A percentile compares a stretch with the other conserved stretches of the same genome.
Conservation (phyloP, 306 rosid species). For the Castanea crenata region DNA sequence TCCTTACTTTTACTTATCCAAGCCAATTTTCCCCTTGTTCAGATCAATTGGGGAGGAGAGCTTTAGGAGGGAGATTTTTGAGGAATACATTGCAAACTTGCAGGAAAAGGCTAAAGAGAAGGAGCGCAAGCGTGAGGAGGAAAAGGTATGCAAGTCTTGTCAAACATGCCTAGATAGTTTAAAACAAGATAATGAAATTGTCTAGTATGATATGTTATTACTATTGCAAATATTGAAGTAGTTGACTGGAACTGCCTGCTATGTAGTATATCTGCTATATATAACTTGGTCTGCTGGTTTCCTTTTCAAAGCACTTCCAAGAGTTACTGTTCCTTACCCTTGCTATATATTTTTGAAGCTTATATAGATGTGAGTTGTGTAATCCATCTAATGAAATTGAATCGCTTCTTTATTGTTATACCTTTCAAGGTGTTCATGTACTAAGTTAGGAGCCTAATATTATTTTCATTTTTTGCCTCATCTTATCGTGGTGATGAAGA, state of each 20-base stretch:
- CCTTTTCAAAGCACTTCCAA: not conserved
- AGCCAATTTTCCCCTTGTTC: conserved; percentile 1
- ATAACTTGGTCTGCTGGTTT: not conserved
- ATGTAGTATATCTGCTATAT: not conserved
- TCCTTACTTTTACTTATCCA: too few relatives aligned
- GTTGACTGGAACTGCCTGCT: not conserved
- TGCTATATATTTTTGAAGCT: not conserved
- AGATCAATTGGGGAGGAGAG: conserved; percentile 84
- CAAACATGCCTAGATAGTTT: not conserved
- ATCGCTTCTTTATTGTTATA: not conserved
- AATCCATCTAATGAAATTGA: not conserved
- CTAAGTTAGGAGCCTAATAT: not conserved
- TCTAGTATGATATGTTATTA: not conserved
- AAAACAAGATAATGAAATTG: not conserved
- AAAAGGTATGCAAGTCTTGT: conserved; percentile 53
- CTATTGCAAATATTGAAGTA: not conserved
- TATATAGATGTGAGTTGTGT: not conserved
- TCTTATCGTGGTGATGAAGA: not conserved
- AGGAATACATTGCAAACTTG: conserved; percentile 61
- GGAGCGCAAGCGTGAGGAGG: conserved; percentile 97
- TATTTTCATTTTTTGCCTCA: not conserved
- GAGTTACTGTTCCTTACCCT: not conserved
- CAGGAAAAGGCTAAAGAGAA: conserved; percentile 91
- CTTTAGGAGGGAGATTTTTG: conserved; percentile 64
- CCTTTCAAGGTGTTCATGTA: not conserved